A percentile compares a stretch with the other conserved stretches of the same genome.
These are phyloP conservation scores for Elsinoe arachidis DNA, from an alignment of 2,329 filamentous ascomycete species.

Conservation along the genomic window DNA sequence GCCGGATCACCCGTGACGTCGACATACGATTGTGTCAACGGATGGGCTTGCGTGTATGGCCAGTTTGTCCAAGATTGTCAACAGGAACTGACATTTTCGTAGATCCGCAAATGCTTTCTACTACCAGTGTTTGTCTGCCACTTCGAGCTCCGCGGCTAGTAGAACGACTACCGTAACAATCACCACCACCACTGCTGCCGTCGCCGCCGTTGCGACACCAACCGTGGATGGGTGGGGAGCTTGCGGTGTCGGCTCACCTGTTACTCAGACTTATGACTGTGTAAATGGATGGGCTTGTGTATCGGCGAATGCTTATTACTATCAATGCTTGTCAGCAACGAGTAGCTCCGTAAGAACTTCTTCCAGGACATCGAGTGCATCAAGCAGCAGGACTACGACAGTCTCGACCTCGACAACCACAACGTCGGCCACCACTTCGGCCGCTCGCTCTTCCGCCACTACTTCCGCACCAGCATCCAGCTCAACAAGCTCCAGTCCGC, in stretches of 20 bases:
- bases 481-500: too few relatives aligned
- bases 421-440: too few relatives aligned
- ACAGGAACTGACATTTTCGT: too few relatives aligned
- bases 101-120: background rate
- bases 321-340: background rate
- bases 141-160: background rate
- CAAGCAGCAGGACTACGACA: too few relatives aligned
- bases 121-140: background rate
- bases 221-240: background rate
- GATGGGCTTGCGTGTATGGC: background rate
- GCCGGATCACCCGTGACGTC: background rate
- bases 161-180: background rate
- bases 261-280: slow-evolving; percentile 3
- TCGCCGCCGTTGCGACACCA: background rate
- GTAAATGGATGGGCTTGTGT: background rate
- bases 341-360: background rate
- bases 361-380: background rate
- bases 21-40: background rate
- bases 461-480: too few relatives aligned
- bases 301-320: background rate
- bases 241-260: slow-evolving; percentile 7
- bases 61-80: too few relatives aligned
- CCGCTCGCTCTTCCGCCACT: too few relatives aligned
- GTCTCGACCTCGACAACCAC: too few relatives aligned
- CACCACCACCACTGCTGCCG: background rate